Percentiles rank a stretch among this genome's conserved stretches.
These are phyloP conservation scores for Epichloe typhina DNA, from an alignment of 2,329 filamentous ascomycete genomes.

Conservation along the genomic window DNA sequence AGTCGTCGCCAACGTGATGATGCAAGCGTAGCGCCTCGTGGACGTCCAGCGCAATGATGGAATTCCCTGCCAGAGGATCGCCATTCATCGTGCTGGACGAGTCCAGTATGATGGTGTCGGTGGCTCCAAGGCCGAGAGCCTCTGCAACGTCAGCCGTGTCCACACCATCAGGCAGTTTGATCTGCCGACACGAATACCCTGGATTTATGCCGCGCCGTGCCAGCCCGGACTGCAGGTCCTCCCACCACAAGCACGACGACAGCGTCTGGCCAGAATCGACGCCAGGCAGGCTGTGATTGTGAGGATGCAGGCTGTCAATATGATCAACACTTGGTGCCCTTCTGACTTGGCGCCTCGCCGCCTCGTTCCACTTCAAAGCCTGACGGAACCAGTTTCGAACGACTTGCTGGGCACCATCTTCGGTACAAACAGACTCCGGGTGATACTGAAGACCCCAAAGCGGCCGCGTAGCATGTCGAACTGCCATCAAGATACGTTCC, in stretches of 20 bases:
- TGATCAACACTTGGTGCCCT: slow-evolving; percentile 1
- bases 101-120: slow-evolving; percentile 43
- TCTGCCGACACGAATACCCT: slow-evolving; percentile 25
- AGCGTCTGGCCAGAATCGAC: slow-evolving; percentile 10
- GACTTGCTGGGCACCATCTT: slow-evolving; percentile 48
- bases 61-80: slow-evolving; percentile 41
- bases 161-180: slow-evolving; percentile 32
- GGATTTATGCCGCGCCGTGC: slow-evolving; percentile 17
- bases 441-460: slow-evolving; percentile 88
- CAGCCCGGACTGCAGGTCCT: slow-evolving; percentile 14
- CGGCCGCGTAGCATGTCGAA: slow-evolving; percentile 52
- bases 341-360: slow-evolving; percentile 8
- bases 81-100: slow-evolving; percentile 40
- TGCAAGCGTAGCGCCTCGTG: slow-evolving; percentile 43
- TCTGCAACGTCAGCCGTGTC: slow-evolving; percentile 43
- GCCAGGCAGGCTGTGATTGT: slow-evolving; percentile 4
- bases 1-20: slow-evolving; percentile 37
- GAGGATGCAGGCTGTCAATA: slow-evolving; percentile 12
- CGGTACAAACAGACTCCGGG: slow-evolving; percentile 79
- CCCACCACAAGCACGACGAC: slow-evolving; percentile 12
- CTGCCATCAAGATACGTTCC: slow-evolving; percentile 61
- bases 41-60: slow-evolving; percentile 58
- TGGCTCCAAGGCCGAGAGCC: slow-evolving; percentile 25
- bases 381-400: slow-evolving; percentile 64
- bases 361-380: slow-evolving; percentile 46